A percentile compares a stretch with the other conserved stretches of the same genome.
phyloP scores from a whole-genome alignment of 129 eudicot genomes.

The Rutidosis leptorrhynchoides region DNA sequence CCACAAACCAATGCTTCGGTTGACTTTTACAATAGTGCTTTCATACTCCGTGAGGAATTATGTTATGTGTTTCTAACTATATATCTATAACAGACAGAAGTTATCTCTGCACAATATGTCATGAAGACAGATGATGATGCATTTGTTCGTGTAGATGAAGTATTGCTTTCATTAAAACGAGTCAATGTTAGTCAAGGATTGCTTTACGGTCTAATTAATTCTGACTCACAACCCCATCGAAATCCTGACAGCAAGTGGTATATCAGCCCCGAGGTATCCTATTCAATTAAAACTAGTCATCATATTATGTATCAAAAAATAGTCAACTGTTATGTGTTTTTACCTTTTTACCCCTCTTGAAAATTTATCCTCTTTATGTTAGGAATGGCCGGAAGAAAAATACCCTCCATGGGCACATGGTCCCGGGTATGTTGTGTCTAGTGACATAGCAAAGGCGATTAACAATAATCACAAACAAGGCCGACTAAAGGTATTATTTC shows the following conservation, averaged over 20 bases:
- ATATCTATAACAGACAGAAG: conserved; percentile 58
- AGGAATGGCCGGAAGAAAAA: conserved; percentile 87
- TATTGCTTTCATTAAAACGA: conserved; percentile 57
- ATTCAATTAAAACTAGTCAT: not conserved
- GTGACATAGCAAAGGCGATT: conserved; percentile 75
- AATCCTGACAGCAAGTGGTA: conserved; percentile 96
- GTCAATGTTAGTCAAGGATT: conserved; percentile 59
- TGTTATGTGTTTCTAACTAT: not conserved
- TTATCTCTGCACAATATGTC: conserved; percentile 73
- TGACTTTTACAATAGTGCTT: no score
- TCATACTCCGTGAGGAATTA: not conserved
- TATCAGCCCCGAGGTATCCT: conserved; percentile 75
- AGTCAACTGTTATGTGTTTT: not conserved
- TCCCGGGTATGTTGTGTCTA: conserved; percentile 84
- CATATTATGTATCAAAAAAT: not conserved
- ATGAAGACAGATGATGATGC: conserved; percentile 99
- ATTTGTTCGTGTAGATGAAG: conserved; percentile 93
- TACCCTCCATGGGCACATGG: conserved; percentile 99
- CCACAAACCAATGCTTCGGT: no score
- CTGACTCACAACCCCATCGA: conserved; percentile 87
- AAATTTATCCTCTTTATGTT: conserved; percentile 20
- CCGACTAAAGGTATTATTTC: conserved; percentile 60
- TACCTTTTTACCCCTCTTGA: not conserved
- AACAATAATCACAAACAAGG: conserved; percentile 67
- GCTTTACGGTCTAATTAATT: conserved; percentile 81